phyloP scores from a whole-genome alignment of 352 stramenopile species.

The Saprolegnia parasitica region DNA sequence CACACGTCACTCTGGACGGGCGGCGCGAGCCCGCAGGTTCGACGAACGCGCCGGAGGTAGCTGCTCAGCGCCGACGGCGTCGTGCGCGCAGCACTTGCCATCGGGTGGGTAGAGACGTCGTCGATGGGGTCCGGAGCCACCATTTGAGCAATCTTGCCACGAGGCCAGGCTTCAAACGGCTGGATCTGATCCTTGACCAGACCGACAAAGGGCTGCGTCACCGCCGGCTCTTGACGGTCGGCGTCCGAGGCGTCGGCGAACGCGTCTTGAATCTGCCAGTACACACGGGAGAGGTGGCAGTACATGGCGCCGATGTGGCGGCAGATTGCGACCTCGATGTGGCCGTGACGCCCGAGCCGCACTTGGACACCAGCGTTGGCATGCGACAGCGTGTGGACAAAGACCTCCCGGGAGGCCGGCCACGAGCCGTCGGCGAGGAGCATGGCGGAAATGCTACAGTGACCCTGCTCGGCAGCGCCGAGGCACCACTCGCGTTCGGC shows the following conservation, averaged over 20 bases:
- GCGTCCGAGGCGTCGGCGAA: background rate
- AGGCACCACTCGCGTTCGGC: no score
- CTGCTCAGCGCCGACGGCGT: background rate
- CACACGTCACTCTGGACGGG: slow-evolving; percentile 15
- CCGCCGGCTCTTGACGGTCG: background rate
- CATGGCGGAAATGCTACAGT: no score
- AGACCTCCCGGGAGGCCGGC: no score
- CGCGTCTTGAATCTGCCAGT: background rate
- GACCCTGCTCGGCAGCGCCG: no score
- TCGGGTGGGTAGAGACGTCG: background rate
- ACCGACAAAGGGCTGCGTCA: background rate
- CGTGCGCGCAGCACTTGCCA: background rate
- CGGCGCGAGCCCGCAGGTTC: background rate
- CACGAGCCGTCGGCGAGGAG: no score
- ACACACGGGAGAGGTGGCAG: background rate
- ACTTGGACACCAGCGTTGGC: no score
- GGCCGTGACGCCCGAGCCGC: no score
- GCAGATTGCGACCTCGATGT: no score
- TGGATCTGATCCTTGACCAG: background rate
- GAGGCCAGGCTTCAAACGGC: slow-evolving; percentile 4
- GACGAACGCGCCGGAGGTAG: background rate
- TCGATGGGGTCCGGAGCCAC: background rate
- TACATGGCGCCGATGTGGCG: background rate
- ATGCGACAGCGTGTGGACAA: no score
- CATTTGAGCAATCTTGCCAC: background rate